phyloP scores from a whole-genome alignment of 2,329 filamentous ascomycete species.

The Albifimbria verrucaria region DNA sequence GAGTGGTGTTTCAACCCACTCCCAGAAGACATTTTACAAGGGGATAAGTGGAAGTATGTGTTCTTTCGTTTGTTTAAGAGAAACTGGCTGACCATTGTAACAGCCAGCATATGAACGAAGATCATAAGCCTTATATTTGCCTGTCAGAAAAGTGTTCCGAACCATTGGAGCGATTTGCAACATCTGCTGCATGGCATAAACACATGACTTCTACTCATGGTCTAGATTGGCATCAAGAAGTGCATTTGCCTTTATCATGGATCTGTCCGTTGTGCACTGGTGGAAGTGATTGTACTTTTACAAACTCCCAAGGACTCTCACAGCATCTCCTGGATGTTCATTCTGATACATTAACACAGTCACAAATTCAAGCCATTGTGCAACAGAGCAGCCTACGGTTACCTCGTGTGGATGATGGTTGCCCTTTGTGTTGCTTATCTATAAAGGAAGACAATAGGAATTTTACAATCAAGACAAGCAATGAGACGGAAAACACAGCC shows the following conservation, averaged over 20 bases:
- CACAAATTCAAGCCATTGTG: not conserved
- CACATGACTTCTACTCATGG: not conserved
- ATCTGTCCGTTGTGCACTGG: not conserved
- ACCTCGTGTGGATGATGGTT: not conserved
- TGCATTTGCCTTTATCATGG: not conserved
- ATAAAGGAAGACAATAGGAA: not conserved
- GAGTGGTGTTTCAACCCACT: not conserved
- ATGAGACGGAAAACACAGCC: not conserved
- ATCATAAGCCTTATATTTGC: not conserved
- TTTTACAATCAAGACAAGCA: not conserved
- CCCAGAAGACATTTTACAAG: not conserved
- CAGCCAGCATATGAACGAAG: too few relatives aligned
- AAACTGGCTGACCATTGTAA: too few relatives aligned
- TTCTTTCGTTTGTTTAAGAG: too few relatives aligned
- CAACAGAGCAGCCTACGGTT: not conserved
- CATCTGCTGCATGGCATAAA: not conserved
- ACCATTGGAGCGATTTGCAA: not conserved
- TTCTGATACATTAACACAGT: not conserved
- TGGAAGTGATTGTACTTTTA: not conserved
- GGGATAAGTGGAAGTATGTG: not conserved
- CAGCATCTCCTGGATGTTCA: not conserved
- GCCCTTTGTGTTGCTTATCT: not conserved
- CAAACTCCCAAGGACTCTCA: not conserved
- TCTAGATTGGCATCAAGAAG: not conserved
- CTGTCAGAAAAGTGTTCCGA: not conserved